Conservation (phyloP, 2,329 filamentous ascomycete genomes). For the Alternaria conjuncta region DNA sequence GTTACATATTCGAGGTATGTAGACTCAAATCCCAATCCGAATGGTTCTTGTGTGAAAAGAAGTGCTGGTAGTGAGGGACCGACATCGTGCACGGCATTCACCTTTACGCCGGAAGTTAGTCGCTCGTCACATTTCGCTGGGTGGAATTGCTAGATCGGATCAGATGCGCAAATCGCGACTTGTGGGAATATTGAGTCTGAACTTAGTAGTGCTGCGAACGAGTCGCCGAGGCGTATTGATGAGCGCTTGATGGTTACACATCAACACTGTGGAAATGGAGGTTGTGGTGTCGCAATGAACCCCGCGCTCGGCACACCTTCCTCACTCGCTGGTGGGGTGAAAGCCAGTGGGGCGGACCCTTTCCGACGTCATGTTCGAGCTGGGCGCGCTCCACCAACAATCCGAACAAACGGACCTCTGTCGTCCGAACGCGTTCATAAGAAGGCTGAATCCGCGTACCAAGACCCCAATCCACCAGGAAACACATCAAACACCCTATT, state of each 20-base stretch:
- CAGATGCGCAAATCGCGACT: neutral
- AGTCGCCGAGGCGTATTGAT: neutral
- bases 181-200: neutral
- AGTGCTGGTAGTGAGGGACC: neutral
- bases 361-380: constrained; percentile 19
- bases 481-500: too few species aligned
- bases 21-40: too few species aligned
- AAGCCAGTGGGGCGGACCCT: constrained; percentile 13
- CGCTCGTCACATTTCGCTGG: neutral
- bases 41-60: too few species aligned
- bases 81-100: neutral
- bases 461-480: too few species aligned
- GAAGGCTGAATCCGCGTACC: neutral
- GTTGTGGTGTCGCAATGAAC: neutral
- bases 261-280: neutral
- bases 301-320: constrained; percentile 8
- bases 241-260: neutral
- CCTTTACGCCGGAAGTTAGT: neutral
- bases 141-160: neutral
- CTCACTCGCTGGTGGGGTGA: neutral
- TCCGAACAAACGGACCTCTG: constrained; percentile 15
- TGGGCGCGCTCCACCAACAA: constrained; percentile 10
- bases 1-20: too few species aligned
- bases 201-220: neutral
- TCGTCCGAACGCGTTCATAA: constrained; percentile 16